Conservation (phyloP, 345 rosid genomes). For the Hirschfeldia incana region DNA sequence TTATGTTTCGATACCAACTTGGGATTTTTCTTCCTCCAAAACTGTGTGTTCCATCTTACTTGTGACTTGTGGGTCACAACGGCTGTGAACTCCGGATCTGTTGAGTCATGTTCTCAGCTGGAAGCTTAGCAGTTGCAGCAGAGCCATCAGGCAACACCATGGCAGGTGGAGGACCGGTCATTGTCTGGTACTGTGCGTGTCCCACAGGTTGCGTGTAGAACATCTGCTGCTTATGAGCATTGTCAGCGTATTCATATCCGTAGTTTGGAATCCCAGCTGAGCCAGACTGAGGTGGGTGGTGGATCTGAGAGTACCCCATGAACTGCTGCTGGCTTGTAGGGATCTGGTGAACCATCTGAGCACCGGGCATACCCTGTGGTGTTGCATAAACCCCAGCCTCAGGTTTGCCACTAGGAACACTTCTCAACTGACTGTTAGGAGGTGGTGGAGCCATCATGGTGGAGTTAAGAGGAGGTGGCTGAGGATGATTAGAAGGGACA, state of each 20-base stretch:
- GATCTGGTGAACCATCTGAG: conserved; percentile 64
- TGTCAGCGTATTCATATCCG: conserved; percentile 64
- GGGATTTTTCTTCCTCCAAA: conserved; percentile 58
- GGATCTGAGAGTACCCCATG: conserved; percentile 77
- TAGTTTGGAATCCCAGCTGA: conserved; percentile 56
- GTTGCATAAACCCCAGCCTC: conserved; percentile 70
- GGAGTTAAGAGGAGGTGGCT: conserved; percentile 59
- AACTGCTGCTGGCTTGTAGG: conserved; percentile 76
- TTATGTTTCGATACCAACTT: conserved; percentile 30
- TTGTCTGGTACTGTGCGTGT: conserved; percentile 87
- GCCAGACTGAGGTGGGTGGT: conserved; percentile 78
- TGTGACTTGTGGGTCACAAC: conserved; percentile 37
- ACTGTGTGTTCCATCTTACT: conserved; percentile 55
- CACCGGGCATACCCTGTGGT: conserved; percentile 45
- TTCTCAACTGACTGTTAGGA: conserved; percentile 55
- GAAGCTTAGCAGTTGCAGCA: conserved; percentile 42
- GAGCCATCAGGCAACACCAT: conserved; percentile 58
- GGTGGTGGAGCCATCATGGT: conserved; percentile 54
- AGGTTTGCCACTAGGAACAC: conserved; percentile 58
- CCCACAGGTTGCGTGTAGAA: conserved; percentile 81
- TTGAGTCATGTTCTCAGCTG: conserved; percentile 55
- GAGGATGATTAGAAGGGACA: conserved; percentile 53
- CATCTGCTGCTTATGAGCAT: conserved; percentile 68
- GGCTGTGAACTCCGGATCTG: conserved; percentile 74
- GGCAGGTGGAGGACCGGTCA: conserved; percentile 48